Evolutionary conservation across 2,329 filamentous ascomycete genomes (phyloP), one percentile per base, ranked within the genome.

Genomic region (Phoma sp.): DNA sequence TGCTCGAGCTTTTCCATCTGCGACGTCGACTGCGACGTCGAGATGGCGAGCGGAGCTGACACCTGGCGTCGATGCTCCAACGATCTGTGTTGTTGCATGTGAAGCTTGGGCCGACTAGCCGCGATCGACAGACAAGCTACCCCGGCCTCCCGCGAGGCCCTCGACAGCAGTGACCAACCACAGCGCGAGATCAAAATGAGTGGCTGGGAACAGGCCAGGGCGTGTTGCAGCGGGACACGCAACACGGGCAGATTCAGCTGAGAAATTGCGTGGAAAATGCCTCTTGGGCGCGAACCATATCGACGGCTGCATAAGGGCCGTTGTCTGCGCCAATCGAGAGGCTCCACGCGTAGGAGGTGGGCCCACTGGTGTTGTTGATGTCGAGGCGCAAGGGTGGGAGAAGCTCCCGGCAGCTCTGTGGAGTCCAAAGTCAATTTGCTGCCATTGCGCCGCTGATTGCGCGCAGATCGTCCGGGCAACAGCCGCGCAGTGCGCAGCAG

Each of bases 201-300:
- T 61, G 70, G 69, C 63, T 72, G 70, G 69, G 58, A 48, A 62
- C 57, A 51, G 49, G 49, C 36, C 40, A 41, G 49, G 27, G 45
- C 9, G 13, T 45, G 15, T 21, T 47, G 52, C 51, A 51, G 52
- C 51, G 58, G 62, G 60, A 60, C 36, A 55, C 43, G 47, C 58
- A 41, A 55, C 63, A 62, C 61, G 59, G 61, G 64, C 58, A 47
- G 33, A 33, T 52, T 67, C 61, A 73, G 71, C 70, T 73, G 71
- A 70, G 58, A 35, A 35, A 39, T 33, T 41, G 46, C 40, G 22
- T 41, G 35, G 45, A 57, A 67, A 68, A 65, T 62, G 65, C 53
- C 58, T 57, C 58, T 61, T 43, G 24, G 37, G 48, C 41, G 58
- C 50, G 63, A 64, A 67, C 68, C 65, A 69, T 63, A 58, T 62